Evolutionary conservation across 2,329 filamentous ascomycete species (phyloP), one percentile per base, ranked within the genome.

Genomic region (Aspergillus proliferans): DNA sequence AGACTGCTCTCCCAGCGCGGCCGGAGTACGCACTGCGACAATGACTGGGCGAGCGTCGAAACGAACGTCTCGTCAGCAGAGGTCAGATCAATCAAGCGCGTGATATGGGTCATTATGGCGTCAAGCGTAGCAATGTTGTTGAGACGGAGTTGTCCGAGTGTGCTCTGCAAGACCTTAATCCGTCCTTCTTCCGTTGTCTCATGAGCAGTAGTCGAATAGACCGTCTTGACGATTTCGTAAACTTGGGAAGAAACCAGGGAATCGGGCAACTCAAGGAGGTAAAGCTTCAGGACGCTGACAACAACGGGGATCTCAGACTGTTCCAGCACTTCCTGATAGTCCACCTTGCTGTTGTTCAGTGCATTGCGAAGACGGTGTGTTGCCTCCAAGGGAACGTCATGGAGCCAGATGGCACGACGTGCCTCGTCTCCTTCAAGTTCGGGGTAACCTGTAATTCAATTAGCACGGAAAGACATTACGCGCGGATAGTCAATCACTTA

Each of bases 71-170:
- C 93, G 58, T 95, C 92, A 28, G 93, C 93, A 12, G 92, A 97
- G 2, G 93, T 98, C 54, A 98, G 79, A 68, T 98, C 93, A 64
- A 98, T 94, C 52, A 98, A 77, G 52, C 93, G 87, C 36, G 92
- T 96, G 68, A 98, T 97, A 72, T 98, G 93, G 57, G 95, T 97
- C 79, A 94, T 95, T 66, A 95, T 87, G 38, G 93, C 93, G 69
- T 98, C 93, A 51, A 98, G 83, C n/a, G 93, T 97, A 43, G 93
- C 93, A 69, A 98, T 98, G 69, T 98, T 98, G 56, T 93, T 90
- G 49, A 98, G 84, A 52, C 92, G 87, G 49, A 98, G 82, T 68
- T 97, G 91, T 36, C 91, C 92, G 48, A 98, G 84, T 0, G 93
- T 97, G 61, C 93, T 95, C 70, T 98, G 93, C 30, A 98, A 81